Evolutionary conservation across 768 basidiomycete genomes (phyloP), one percentile per base, ranked within the genome.

Genomic region (Suillus cothurnatus): DNA sequence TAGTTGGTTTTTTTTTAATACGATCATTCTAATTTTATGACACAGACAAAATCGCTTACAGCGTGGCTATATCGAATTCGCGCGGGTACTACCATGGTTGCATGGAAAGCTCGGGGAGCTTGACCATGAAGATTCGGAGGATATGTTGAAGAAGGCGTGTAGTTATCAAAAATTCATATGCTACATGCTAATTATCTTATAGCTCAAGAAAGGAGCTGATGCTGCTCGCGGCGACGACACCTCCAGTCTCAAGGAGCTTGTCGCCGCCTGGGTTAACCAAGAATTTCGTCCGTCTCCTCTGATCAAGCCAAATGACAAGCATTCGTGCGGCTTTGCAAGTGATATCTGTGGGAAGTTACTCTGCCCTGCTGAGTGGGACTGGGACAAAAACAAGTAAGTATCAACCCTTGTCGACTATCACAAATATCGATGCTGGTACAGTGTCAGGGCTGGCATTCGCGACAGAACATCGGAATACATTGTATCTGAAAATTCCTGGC

Each of bases 401-500:
- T 3, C 8, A 31, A 32, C 6, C 17, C n/a, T 28, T 9, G 0
- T 26, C 1, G 6, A n/a, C n/a, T 9, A 23, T 31, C 3, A 11
- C 6, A 19, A 26, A 19, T 6, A 11, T 23, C 47, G 11, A 23
- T 3, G 12, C n/a, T 15, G 17, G 19, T 1, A 0, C 9, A 61
- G 41, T 0, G 6, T 47, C 3, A 61, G 47, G 7, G 39, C 45
- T 6, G 61, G 36, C 9, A 67, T 70, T 39, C 60, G 50, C 5
- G 28, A 63, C 53, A 55, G 64, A 26, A 26, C 67, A 32, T 58
- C 52, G 1, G 64, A 66, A 4, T 69, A 38, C 41, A 32, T 52
- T 12, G 45, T 67, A 0, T 69, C 68, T 2, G 66, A 66, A 17
- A 49, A 64, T 23, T 64, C 47, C 1, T 70, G 70, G 68, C 68